These are phyloP conservation scores for Aspergillus alliaceus DNA, from an alignment of 2,329 filamentous ascomycete genomes.

Conservation along the genomic window DNA sequence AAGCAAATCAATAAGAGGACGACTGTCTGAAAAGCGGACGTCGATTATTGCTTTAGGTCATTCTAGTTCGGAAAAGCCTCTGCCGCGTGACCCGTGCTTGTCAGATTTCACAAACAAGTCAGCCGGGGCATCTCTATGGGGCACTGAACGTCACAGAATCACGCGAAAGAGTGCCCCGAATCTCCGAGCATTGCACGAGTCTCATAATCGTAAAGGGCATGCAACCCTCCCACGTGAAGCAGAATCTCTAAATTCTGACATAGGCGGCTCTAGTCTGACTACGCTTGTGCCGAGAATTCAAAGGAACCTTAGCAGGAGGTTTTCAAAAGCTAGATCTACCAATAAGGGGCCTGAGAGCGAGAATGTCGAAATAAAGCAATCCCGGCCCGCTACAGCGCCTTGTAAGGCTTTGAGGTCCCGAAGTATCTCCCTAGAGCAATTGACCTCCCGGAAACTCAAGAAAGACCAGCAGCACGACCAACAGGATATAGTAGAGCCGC, in stretches of 20 bases:
- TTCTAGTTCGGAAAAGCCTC: conserved; percentile 27
- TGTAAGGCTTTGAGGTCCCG: conserved; percentile 23
- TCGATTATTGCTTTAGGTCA: conserved; percentile 5
- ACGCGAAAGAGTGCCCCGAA: conserved; percentile 19
- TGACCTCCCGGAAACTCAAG: conserved; percentile 20
- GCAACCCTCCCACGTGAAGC: conserved; percentile 17
- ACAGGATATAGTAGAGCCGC: conserved; percentile 9
- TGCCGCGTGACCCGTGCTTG: conserved; percentile 28
- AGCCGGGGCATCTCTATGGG: not conserved
- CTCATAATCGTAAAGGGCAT: conserved; percentile 12
- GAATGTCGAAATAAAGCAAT: conserved; percentile 7
- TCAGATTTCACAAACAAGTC: conserved; percentile 7
- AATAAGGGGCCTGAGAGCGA: conserved; percentile 19
- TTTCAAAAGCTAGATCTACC: conserved; percentile 23
- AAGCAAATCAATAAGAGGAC: conserved; percentile 23
- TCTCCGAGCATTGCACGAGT: conserved; percentile 12
- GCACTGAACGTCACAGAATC: conserved; percentile 8
- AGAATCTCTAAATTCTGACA: conserved; percentile 24
- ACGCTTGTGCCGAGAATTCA: conserved; percentile 16
- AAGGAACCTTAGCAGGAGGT: conserved; percentile 22
- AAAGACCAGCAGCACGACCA: conserved; percentile 15
- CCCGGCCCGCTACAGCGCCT: conserved; percentile 29
- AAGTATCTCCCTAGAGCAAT: conserved; percentile 28
- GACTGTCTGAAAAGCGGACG: conserved; percentile 22
- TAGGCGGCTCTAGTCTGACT: conserved; percentile 10